Percentiles rank a stretch among this genome's conserved stretches.
Conservation (phyloP, 192 early-diverging fungal species). For the Paraglomus brasilianum region DNA sequence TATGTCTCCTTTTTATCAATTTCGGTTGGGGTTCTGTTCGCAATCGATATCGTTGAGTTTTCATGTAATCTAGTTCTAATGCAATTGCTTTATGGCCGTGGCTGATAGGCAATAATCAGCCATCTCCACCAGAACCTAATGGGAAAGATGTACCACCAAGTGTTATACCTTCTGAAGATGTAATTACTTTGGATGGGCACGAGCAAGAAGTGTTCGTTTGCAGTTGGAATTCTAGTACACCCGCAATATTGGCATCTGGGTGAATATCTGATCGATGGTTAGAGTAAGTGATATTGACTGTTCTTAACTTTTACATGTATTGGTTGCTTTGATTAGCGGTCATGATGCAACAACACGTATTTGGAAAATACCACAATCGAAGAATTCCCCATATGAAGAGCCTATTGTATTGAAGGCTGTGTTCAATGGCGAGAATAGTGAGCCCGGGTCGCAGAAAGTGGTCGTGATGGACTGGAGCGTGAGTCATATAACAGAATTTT, state of each 20-base stretch:
- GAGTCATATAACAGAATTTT: conserved; percentile 31
- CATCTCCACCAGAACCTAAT: conserved; percentile 26
- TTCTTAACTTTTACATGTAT: neutral
- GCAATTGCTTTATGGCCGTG: conserved; percentile 1
- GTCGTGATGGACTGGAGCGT: conserved; percentile 87
- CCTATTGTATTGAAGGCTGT: conserved; percentile 47
- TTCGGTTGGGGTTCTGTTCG: neutral
- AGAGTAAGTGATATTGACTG: neutral
- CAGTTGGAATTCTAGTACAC: conserved; percentile 74
- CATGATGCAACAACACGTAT: conserved; percentile 85
- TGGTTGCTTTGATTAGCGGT: conserved; percentile 40
- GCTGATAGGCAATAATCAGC: neutral
- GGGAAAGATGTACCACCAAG: conserved; percentile 26
- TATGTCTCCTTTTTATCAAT: neutral
- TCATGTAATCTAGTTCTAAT: conserved; percentile 7
- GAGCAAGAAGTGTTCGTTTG: conserved; percentile 71
- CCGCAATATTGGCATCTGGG: conserved; percentile 77
- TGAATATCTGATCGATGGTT: conserved; percentile 35
- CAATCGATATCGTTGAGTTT: neutral
- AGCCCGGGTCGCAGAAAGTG: conserved; percentile 37
- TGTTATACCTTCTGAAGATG: conserved; percentile 48
- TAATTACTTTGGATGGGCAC: conserved; percentile 64
- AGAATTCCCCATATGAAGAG: conserved; percentile 44
- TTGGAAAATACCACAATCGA: conserved; percentile 71
- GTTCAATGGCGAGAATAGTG: neutral